Conservation (phyloP, 352 stramenopile genomes). For the Pythium rhizo-oryzae region DNA sequence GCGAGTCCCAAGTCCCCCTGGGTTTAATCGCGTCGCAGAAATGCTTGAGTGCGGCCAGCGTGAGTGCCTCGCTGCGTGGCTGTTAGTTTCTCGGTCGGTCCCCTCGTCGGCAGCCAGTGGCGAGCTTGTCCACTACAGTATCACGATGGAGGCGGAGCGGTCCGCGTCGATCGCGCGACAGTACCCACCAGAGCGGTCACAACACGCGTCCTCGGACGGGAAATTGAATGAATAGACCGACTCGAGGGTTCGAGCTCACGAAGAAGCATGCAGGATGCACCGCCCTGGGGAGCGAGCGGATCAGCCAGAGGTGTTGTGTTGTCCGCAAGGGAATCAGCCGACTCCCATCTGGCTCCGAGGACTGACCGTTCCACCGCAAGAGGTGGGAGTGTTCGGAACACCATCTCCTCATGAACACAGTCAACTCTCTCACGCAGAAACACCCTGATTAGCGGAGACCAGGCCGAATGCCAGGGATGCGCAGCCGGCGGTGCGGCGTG, state of each 20-base stretch:
- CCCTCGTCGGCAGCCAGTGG: no score
- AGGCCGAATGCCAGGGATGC: no score
- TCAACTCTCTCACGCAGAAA: no score
- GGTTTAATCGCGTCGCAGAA: background rate
- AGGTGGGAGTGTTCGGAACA: background rate
- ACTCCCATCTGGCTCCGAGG: background rate
- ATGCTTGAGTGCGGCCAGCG: background rate
- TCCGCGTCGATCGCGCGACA: background rate
- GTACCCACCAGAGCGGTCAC: constrained; percentile 1
- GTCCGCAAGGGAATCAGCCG: background rate
- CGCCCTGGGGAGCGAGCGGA: no score
- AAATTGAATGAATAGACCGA: background rate
- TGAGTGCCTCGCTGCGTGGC: background rate
- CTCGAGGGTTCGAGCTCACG: background rate
- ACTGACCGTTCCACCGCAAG: background rate
- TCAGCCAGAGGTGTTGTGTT: background rate
- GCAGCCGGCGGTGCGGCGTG: background rate
- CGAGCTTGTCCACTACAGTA: background rate
- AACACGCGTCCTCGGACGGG: background rate
- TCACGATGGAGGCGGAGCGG: constrained; percentile 2
- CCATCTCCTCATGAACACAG: no score
- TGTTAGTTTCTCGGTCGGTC: no score
- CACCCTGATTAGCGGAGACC: no score
- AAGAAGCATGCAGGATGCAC: background rate
- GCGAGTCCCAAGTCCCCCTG: no score